phyloP scores from a whole-genome alignment of 1,139 yeast species.

The Suhomyces terraborum region DNA sequence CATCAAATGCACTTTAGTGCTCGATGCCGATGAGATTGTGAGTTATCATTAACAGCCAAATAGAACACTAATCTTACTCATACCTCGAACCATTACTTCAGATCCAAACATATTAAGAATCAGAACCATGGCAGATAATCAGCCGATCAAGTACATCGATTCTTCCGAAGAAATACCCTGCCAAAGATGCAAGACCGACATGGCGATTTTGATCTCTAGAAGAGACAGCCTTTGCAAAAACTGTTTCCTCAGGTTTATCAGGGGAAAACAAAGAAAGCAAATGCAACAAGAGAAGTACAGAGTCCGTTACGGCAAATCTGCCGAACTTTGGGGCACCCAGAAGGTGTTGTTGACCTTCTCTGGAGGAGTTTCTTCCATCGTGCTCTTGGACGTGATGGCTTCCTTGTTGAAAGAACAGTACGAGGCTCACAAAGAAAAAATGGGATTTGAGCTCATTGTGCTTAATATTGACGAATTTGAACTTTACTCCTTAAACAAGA shows the following conservation, averaged over 20 bases:
- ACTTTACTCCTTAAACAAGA: constrained; percentile 19
- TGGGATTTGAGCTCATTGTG: constrained; percentile 66
- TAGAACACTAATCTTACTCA: constrained; percentile 1
- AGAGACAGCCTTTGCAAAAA: constrained; percentile 68
- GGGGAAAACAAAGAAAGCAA: constrained; percentile 78
- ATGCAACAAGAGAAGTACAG: constrained; percentile 71
- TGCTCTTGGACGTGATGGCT: constrained; percentile 64
- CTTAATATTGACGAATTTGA: constrained; percentile 51
- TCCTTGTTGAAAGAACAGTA: constrained; percentile 64
- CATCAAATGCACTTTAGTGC: background rate
- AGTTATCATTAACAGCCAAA: no score
- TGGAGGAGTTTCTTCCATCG: constrained; percentile 67
- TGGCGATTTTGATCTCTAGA: constrained; percentile 56
- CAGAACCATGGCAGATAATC: constrained; percentile 12
- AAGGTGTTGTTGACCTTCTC: constrained; percentile 62
- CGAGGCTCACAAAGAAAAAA: constrained; percentile 58
- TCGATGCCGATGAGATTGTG: constrained; percentile 9
- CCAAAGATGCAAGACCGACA: constrained; percentile 54
- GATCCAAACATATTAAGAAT: no score
- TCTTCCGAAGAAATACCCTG: constrained; percentile 22
- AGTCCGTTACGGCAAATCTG: constrained; percentile 54
- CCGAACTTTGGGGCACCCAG: constrained; percentile 34
- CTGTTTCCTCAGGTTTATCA: constrained; percentile 74
- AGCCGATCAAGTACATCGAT: constrained; percentile 24
- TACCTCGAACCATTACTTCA: no score